phyloP scores from a whole-genome alignment of 2,329 filamentous ascomycete genomes.

The Pyrenophora teres region DNA sequence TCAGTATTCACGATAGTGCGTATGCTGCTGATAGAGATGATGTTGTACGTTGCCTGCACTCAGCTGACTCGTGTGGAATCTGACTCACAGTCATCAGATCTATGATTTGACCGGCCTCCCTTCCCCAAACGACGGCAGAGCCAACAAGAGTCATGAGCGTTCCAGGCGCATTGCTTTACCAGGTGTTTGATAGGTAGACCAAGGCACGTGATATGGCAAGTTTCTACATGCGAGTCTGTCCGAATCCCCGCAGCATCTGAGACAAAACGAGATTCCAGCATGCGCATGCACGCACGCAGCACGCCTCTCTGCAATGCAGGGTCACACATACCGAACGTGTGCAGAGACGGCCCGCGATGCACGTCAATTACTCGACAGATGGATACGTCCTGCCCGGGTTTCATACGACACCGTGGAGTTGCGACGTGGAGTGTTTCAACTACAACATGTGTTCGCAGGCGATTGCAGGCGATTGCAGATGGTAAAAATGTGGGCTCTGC shows the following conservation, averaged over 20 bases:
- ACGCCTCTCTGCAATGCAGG: constrained; percentile 12
- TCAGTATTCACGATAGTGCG: no score
- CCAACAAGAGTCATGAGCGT: not conserved
- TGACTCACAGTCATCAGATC: not conserved
- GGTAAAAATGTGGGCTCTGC: not conserved
- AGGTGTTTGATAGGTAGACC: not conserved
- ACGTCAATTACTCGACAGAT: constrained; percentile 24
- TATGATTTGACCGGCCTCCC: not conserved
- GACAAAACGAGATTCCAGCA: constrained; percentile 4
- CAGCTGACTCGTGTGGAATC: no score
- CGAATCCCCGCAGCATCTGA: constrained; percentile 1
- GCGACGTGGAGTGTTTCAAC: constrained; percentile 7
- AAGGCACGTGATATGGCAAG: not conserved
- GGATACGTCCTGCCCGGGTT: not conserved
- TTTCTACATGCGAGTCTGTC: constrained; percentile 1
- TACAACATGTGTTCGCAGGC: constrained; percentile 15
- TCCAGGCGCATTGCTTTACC: not conserved
- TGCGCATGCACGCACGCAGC: constrained; percentile 6
- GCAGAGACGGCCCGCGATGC: constrained; percentile 16
- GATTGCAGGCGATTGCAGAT: constrained; percentile 11
- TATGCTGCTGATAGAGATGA: not conserved
- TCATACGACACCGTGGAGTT: not conserved
- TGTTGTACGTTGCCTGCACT: not conserved
- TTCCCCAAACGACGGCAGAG: not conserved
- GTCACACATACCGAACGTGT: constrained; percentile 6